These are phyloP conservation scores for Teratosphaeria destructans DNA, from an alignment of 2,329 filamentous ascomycete genomes.

Conservation along the genomic window DNA sequence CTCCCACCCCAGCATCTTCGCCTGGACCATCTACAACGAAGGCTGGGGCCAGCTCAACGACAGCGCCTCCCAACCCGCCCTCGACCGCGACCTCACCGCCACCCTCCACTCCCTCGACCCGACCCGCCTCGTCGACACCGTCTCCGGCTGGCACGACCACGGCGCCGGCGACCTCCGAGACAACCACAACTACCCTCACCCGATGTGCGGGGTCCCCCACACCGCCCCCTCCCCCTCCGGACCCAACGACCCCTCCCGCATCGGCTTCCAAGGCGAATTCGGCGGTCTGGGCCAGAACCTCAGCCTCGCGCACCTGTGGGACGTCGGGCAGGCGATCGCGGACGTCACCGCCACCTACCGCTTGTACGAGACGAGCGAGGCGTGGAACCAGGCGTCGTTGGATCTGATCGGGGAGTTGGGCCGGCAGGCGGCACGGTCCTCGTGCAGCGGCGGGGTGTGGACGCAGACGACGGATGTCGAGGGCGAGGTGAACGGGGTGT, in stretches of 20 bases:
- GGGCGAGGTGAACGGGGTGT: constrained; percentile 61
- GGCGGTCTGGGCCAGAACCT: neutral
- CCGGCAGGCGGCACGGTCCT: neutral
- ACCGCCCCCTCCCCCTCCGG: constrained; percentile 52
- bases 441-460: constrained; percentile 53
- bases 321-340: neutral
- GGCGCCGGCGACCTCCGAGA: constrained; percentile 51
- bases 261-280: constrained; percentile 50
- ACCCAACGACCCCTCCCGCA: constrained; percentile 48
- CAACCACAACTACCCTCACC: constrained; percentile 41
- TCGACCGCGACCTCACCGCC: constrained; percentile 35
- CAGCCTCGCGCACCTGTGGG: neutral
- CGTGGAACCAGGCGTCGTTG: neutral
- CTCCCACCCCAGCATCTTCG: constrained; percentile 54
- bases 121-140: constrained; percentile 52
- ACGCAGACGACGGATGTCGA: constrained; percentile 68
- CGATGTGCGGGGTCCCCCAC: constrained; percentile 49
- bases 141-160: constrained; percentile 57
- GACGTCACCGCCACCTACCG: neutral
- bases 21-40: constrained; percentile 63
- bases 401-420: neutral
- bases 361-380: neutral
- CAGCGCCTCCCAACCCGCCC: constrained; percentile 33
- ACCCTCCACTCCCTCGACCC: constrained; percentile 49
- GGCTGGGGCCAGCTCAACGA: constrained; percentile 54